Conservation (phyloP, 208 protist genomes). For the Phytomonas francai region DNA sequence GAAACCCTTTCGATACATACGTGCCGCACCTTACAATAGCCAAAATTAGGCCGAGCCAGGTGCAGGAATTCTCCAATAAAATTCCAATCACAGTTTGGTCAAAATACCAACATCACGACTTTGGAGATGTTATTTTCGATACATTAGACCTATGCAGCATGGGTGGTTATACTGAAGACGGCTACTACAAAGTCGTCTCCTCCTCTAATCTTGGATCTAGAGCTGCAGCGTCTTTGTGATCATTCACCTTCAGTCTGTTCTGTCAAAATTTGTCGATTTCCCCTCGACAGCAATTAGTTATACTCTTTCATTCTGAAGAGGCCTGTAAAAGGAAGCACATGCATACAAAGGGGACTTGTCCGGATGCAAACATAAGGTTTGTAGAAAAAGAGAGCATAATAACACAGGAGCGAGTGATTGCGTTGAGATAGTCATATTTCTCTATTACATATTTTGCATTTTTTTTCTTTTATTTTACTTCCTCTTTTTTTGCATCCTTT, state of each 20-base stretch:
- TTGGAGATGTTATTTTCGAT: slow-evolving; percentile 77
- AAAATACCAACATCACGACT: slow-evolving; percentile 68
- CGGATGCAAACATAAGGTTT: not conserved
- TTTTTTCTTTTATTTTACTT: not conserved
- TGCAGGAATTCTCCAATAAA: slow-evolving; percentile 31
- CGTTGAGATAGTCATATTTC: not conserved
- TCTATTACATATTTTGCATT: not conserved
- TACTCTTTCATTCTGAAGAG: not conserved
- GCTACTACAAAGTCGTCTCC: slow-evolving; percentile 66
- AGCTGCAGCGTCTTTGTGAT: not conserved
- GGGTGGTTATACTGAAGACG: slow-evolving; percentile 32
- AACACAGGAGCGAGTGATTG: not conserved
- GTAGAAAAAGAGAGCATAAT: not conserved
- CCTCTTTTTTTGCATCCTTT: not conserved
- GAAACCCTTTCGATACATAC: slow-evolving; percentile 85
- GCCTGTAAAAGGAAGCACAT: not conserved
- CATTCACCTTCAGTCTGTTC: not conserved
- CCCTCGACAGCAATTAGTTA: not conserved
- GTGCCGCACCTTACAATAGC: slow-evolving; percentile 83
- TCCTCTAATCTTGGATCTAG: slow-evolving; percentile 11
- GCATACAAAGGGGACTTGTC: not conserved
- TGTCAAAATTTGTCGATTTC: not conserved
- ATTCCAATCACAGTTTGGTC: slow-evolving; percentile 59
- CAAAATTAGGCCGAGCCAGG: slow-evolving; percentile 62
- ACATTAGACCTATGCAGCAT: slow-evolving; percentile 69